A percentile compares a stretch with the other conserved stretches of the same genome.
These are phyloP conservation scores for Ballota nigra DNA, from an alignment of 257 asterid genomes.

Conservation along the genomic window DNA sequence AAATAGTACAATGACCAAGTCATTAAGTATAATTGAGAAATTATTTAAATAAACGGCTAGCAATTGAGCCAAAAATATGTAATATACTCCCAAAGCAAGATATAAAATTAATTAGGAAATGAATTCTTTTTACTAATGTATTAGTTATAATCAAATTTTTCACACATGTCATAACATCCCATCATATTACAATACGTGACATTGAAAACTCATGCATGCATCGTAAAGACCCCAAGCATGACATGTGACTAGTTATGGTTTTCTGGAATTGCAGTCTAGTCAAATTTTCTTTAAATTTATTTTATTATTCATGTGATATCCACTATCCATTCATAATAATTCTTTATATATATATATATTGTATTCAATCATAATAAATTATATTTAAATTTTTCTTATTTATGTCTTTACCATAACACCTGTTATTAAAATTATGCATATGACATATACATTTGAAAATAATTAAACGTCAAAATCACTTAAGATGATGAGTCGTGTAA, in stretches of 20 bases:
- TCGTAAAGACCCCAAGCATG: background rate
- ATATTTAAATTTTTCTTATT: too few species aligned
- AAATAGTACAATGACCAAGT: background rate
- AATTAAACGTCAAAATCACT: too few species aligned
- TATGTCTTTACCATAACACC: too few species aligned
- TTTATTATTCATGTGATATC: background rate
- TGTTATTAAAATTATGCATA: too few species aligned
- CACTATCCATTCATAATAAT: background rate
- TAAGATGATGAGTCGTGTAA: too few species aligned
- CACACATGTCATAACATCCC: too few species aligned
- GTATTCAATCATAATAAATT: background rate
- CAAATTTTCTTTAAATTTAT: background rate
- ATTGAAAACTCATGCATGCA: background rate
- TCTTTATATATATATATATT: background rate
- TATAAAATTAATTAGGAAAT: background rate
- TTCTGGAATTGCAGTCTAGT: background rate
- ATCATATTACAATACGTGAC: background rate
- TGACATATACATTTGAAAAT: too few species aligned
- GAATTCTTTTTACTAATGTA: too few species aligned
- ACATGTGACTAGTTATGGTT: background rate
- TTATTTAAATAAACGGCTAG: background rate
- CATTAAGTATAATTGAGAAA: background rate
- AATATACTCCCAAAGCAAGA: background rate
- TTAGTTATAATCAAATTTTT: too few species aligned
- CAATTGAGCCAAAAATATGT: too few species aligned